These are phyloP conservation scores for Solanum pimpinellifolium DNA, from an alignment of 257 asterid genomes.

Conservation along the genomic window DNA sequence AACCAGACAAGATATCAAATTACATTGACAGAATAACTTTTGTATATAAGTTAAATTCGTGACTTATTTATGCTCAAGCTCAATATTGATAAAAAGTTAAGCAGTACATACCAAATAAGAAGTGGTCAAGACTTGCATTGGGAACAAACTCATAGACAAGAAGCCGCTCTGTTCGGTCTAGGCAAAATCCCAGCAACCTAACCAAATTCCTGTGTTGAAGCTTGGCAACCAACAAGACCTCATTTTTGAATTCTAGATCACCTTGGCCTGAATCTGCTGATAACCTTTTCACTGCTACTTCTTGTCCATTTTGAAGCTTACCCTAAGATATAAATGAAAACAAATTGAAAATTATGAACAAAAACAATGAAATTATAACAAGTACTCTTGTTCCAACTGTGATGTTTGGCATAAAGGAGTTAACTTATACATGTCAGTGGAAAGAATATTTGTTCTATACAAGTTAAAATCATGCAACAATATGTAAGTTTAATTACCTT, in stretches of 20 bases:
- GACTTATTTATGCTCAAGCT: not conserved
- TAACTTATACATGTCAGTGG: not conserved
- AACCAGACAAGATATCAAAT: not conserved
- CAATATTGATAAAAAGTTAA: not conserved
- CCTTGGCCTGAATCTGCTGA: slow-evolving; percentile 11
- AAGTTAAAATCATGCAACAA: not conserved
- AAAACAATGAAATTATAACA: not conserved
- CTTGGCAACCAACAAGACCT: not conserved
- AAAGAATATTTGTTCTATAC: not conserved
- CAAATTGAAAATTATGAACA: not conserved
- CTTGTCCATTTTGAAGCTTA: slow-evolving; percentile 6
- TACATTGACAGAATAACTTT: not conserved
- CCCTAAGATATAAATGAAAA: slow-evolving; percentile 4
- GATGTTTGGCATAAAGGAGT: not conserved
- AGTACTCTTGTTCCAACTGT: not conserved
- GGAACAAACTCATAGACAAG: not conserved
- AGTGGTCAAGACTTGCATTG: slow-evolving; percentile 6
- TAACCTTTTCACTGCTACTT: slow-evolving; percentile 20
- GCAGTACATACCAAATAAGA: slow-evolving; percentile 12
- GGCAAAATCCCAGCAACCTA: not conserved
- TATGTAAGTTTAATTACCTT: slow-evolving; percentile 2
- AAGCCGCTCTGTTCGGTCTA: not conserved
- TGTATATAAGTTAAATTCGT: not conserved
- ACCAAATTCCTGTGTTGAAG: not conserved
- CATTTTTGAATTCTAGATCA: not conserved